Conservation (phyloP, 2,329 filamentous ascomycete species). For the Fusarium solani-melongenae region DNA sequence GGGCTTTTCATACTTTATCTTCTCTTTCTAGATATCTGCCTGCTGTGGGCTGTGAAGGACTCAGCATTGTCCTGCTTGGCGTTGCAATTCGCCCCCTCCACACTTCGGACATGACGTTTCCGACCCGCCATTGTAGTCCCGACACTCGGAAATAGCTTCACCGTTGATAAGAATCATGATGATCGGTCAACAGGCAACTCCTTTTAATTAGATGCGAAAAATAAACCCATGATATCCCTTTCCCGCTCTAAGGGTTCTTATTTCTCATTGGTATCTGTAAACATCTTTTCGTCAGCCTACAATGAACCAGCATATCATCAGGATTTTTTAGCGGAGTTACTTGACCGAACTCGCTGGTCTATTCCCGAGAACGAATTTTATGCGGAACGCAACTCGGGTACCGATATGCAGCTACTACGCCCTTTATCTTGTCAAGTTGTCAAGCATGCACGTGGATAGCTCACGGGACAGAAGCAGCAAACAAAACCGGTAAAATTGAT, state of each 20-base stretch:
- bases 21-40: not conserved
- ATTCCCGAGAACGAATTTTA: not conserved
- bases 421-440: not conserved
- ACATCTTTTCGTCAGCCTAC: not conserved
- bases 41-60: not conserved
- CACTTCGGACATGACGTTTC: not conserved
- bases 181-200: not conserved
- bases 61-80: not conserved
- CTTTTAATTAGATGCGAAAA: not conserved
- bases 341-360: not conserved
- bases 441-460: not conserved
- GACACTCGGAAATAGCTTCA: not conserved
- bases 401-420: not conserved
- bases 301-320: not conserved
- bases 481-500: not conserved
- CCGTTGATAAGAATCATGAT: not conserved
- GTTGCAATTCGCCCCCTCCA: not conserved
- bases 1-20: too few relatives aligned
- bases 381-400: not conserved
- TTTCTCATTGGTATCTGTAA: not conserved
- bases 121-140: not conserved
- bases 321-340: not conserved
- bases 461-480: not conserved
- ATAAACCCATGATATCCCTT: rapidly evolving
- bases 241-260: rapidly evolving